A percentile compares a stretch with the other conserved stretches of the same genome.
Evolutionary conservation across 2,329 filamentous ascomycete species (phyloP).

Genomic region (Colletotrichum cuscutae): DNA sequence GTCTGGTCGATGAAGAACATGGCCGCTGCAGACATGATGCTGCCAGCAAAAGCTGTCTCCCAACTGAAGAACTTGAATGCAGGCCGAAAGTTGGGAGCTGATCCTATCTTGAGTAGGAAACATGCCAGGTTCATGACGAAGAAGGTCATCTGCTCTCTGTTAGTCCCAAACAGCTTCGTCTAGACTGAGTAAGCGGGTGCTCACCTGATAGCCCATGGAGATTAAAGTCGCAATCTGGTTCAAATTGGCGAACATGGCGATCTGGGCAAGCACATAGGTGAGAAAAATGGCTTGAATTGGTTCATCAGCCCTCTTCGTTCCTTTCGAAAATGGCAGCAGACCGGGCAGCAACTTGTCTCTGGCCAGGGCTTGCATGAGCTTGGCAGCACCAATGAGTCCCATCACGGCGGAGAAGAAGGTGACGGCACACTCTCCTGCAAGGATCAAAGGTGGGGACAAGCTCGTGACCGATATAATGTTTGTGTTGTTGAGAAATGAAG

Average conservation of each 20-base stretch:
- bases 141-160: conserved; percentile 78
- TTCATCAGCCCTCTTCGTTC: conserved; percentile 77
- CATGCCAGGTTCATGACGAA: conserved; percentile 89
- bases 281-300: conserved; percentile 80
- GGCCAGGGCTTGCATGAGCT: conserved; percentile 84
- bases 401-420: conserved; percentile 88
- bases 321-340: conserved; percentile 77
- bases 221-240: conserved; percentile 91
- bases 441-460: conserved; percentile 76
- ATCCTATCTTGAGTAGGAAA: conserved; percentile 86
- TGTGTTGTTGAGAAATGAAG: conserved; percentile 77
- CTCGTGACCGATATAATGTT: conserved; percentile 88
- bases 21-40: conserved; percentile 78
- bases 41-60: conserved; percentile 81
- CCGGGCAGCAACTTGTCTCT: conserved; percentile 83
- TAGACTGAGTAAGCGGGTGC: conserved; percentile 17
- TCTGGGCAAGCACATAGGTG: conserved; percentile 79
- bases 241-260: conserved; percentile 84
- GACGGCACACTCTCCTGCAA: conserved; percentile 85
- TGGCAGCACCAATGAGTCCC: conserved; percentile 87
- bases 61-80: conserved; percentile 92
- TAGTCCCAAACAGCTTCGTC: neutral
- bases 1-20: conserved; percentile 93
- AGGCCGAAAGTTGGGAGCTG: conserved; percentile 88
- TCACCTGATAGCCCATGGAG: conserved; percentile 85